phyloP scores from a whole-genome alignment of 2,329 filamentous ascomycete genomes.

The Pseudogymnoascus sp. region DNA sequence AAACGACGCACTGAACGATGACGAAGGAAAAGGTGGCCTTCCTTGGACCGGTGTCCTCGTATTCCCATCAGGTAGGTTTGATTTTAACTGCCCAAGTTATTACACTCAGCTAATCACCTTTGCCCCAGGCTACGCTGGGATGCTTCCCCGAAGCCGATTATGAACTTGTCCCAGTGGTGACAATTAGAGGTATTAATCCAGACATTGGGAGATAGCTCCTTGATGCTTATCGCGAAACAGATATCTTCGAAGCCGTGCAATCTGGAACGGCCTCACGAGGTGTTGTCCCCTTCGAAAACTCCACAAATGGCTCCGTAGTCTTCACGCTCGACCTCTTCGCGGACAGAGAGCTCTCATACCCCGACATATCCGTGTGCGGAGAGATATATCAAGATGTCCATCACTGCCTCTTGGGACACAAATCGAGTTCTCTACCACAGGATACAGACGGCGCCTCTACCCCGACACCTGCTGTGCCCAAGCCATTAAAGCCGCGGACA shows the following conservation, averaged over 20 bases:
- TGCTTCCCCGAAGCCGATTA: slow-evolving; percentile 37
- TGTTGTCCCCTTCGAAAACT: slow-evolving; percentile 93
- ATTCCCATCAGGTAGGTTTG: slow-evolving; percentile 58
- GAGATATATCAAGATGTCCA: slow-evolving; percentile 84
- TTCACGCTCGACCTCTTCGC: slow-evolving; percentile 86
- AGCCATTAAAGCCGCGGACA: slow-evolving; percentile 39
- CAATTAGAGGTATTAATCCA: slow-evolving; percentile 37
- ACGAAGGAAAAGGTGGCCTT: slow-evolving; percentile 42
- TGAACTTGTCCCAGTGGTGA: slow-evolving; percentile 37
- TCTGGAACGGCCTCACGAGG: slow-evolving; percentile 58
- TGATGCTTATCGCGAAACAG: slow-evolving; percentile 35
- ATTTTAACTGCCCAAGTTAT: neutral
- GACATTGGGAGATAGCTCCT: slow-evolving; percentile 13
- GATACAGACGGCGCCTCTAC: slow-evolving; percentile 34
- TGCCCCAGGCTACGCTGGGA: slow-evolving; percentile 46
- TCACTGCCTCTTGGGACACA: slow-evolving; percentile 71
- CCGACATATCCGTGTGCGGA: slow-evolving; percentile 67
- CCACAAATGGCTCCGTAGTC: slow-evolving; percentile 85
- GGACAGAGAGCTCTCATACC: slow-evolving; percentile 59
- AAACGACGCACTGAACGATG: slow-evolving; percentile 8
- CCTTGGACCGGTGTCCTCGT: slow-evolving; percentile 59
- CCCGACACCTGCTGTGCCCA: slow-evolving; percentile 44
- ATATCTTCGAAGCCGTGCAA: slow-evolving; percentile 77
- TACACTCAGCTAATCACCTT: slow-evolving; percentile 21
- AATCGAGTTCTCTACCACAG: slow-evolving; percentile 14